Evolutionary conservation across 228 moss, liverwort and hornwort genomes (phyloP), one percentile per base, ranked within the genome.

Genomic region (Sphagnum magellanicum): DNA sequence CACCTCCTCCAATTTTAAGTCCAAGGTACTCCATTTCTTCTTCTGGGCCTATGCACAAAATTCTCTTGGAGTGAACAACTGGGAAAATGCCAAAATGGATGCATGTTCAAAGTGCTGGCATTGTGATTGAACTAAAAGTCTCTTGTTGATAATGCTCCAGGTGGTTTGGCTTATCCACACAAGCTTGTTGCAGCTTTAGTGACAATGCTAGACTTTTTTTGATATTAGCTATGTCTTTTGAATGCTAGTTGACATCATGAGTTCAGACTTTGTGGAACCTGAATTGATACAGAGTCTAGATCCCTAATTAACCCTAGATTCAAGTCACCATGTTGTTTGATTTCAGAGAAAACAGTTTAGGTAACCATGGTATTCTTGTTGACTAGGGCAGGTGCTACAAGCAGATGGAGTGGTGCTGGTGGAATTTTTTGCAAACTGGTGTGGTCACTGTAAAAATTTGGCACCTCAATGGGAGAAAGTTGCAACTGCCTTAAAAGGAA

Each of bases 401-500:
- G 82, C 90, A 47, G 94, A 98, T 59, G 98, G 98, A 63, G 59
- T 98, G 70, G 87, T 92, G 11, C 71, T 98, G 5, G 94, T 98
- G 73, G 98, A 94, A 80, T 98, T 98, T 68, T 98, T 87, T 67
- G 94, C 94, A 13, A 83, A 89, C 47, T 94, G 98, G 98, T 94
- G 98, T 80, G 98, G 92, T 47, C 98, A 94, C 77, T 98, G 98
- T 81, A 90, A 94, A 76, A 87, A 72, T 61, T 78, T 98, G 73
- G 89, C 71, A 68, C 98, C 98, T 60, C 92, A 87, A 8, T 98
- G 98, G 98, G 92, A 98, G 78, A 98, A 98, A 75, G 94, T 81
- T 49, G 98, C 98, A 9, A 87, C 72, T 52, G 82, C 90, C 58
- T 64, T 98, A 8, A 98, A 90, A 77, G 98, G 98, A 15, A 79